These are phyloP conservation scores for Colletotrichum neosansevieriae DNA, from an alignment of 2,329 filamentous ascomycete genomes.

Conservation along the genomic window DNA sequence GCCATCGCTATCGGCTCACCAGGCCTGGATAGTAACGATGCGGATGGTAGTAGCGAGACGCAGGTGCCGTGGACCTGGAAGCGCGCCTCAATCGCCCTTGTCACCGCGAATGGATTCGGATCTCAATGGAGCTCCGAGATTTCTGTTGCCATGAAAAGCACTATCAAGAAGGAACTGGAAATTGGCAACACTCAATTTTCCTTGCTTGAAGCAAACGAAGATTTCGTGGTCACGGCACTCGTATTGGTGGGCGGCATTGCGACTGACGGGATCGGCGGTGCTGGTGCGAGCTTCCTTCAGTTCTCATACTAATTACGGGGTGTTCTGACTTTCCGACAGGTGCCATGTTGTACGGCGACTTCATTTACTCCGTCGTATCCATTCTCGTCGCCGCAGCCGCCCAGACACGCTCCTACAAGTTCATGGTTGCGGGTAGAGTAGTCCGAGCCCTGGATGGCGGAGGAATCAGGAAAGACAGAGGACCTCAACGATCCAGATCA, in stretches of 20 bases:
- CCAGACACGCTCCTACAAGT: conserved; percentile 66
- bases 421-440: conserved; percentile 70
- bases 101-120: conserved; percentile 69
- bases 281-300: conserved; percentile 49
- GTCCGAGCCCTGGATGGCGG: conserved; percentile 60
- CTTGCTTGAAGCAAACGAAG: conserved; percentile 69
- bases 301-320: background rate
- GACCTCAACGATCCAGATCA: no score
- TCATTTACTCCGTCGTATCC: conserved; percentile 67
- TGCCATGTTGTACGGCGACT: conserved; percentile 52
- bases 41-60: background rate
- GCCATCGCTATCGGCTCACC: background rate
- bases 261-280: conserved; percentile 70
- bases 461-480: no score
- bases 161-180: conserved; percentile 68
- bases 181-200: conserved; percentile 72
- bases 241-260: conserved; percentile 67
- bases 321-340: background rate
- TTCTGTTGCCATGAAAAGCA: conserved; percentile 71
- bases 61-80: conserved; percentile 33
- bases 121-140: conserved; percentile 70
- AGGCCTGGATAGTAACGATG: background rate
- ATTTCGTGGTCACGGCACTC: conserved; percentile 71
- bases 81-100: conserved; percentile 58
- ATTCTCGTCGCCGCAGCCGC: conserved; percentile 70